Evolutionary conservation across 345 rosid genomes (phyloP).

Genomic region (Gossypium mustelinum): DNA sequence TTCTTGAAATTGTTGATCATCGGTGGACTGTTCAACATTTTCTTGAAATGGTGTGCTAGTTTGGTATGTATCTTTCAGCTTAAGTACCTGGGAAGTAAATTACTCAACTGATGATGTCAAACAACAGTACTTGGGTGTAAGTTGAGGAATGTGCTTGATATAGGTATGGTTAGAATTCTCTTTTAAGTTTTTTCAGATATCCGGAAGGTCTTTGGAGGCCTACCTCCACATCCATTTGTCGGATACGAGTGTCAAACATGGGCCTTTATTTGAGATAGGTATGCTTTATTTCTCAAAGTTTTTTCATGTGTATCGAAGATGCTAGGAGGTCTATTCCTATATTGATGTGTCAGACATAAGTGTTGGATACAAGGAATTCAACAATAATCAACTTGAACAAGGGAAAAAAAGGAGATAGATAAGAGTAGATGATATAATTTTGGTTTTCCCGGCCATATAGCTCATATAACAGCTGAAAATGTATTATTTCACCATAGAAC

Average conservation of each 20-base stretch:
- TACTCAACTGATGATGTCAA: slow-evolving; percentile 9
- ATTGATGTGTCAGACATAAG: no score
- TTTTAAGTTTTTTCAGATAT: no score
- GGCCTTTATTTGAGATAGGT: no score
- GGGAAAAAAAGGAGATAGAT: neutral
- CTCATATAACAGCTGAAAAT: neutral
- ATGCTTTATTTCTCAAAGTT: no score
- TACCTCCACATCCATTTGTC: no score
- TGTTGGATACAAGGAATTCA: no score
- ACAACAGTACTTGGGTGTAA: neutral
- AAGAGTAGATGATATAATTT: neutral
- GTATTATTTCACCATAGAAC: neutral
- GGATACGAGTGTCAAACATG: no score
- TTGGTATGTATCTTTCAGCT: slow-evolving; percentile 34
- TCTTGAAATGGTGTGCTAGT: slow-evolving; percentile 30
- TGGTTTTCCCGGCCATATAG: neutral
- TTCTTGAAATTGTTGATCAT: slow-evolving; percentile 29
- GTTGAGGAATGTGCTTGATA: no score
- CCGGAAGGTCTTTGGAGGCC: no score
- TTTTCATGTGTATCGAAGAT: no score
- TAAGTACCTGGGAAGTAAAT: slow-evolving; percentile 25
- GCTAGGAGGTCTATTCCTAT: no score
- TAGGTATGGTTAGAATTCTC: no score
- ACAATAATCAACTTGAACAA: neutral
- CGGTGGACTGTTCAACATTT: slow-evolving; percentile 23